Conservation (phyloP, 306 rosid genomes). For the Leucaena leucocephala region DNA sequence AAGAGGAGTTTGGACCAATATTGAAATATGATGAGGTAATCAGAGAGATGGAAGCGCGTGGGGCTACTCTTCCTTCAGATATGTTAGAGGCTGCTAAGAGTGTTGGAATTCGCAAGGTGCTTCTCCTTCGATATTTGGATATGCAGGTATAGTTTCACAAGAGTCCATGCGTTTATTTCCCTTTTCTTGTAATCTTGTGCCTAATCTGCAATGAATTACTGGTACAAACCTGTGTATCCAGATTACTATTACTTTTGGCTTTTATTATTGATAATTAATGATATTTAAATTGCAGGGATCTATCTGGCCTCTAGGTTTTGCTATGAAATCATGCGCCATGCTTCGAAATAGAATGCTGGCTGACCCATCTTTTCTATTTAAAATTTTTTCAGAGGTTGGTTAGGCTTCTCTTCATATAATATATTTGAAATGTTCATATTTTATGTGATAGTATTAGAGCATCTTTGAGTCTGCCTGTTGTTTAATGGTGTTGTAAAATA, state of each 20-base stretch:
- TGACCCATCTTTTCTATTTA: slow-evolving; percentile 89
- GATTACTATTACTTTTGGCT: slow-evolving; percentile 12
- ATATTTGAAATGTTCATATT: slow-evolving; percentile 21
- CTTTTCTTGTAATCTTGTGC: slow-evolving; percentile 1
- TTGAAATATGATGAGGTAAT: slow-evolving; percentile 74
- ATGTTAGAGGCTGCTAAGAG: slow-evolving; percentile 87
- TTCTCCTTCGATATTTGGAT: slow-evolving; percentile 76
- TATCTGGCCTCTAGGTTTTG: slow-evolving; percentile 75
- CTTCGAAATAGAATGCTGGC: slow-evolving; percentile 91
- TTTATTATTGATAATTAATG: slow-evolving; percentile 21
- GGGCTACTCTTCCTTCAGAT: slow-evolving; percentile 74
- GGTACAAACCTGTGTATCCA: background rate
- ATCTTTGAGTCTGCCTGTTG: slow-evolving; percentile 17
- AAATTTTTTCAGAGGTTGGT: slow-evolving; percentile 92
- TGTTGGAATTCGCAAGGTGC: slow-evolving; percentile 70
- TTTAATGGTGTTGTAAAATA: slow-evolving; percentile 10
- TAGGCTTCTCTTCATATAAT: slow-evolving; percentile 35
- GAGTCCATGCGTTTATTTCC: background rate
- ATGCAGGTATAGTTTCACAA: slow-evolving; percentile 56
- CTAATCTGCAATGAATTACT: background rate
- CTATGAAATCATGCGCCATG: slow-evolving; percentile 66
- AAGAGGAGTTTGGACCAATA: slow-evolving; percentile 75
- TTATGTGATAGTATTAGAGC: slow-evolving; percentile 11
- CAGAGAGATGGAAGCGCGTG: slow-evolving; percentile 72
- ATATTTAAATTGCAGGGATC: slow-evolving; percentile 64